phyloP scores from a whole-genome alignment of 495 filamentous ascomycete genomes.

The Pyrenula aspistea region DNA sequence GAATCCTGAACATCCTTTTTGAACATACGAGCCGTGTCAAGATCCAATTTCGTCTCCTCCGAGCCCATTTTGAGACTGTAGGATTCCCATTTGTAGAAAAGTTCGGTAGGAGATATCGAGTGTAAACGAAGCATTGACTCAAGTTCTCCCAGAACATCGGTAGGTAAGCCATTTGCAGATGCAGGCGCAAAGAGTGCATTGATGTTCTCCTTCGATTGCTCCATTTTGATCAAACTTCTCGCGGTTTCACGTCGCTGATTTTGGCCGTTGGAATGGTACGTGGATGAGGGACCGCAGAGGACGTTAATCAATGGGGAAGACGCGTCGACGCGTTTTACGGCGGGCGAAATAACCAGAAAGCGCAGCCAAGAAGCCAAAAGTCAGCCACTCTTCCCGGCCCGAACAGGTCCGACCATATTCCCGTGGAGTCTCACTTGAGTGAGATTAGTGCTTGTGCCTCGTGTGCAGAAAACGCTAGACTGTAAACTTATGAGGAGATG shows the following conservation, averaged over 20 bases:
- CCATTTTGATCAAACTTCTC: background rate
- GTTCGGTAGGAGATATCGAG: conserved; percentile 61
- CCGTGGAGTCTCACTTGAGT: background rate
- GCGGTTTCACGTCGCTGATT: no score
- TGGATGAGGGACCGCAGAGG: no score
- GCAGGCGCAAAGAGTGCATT: conserved; percentile 53
- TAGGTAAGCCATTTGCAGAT: conserved; percentile 42
- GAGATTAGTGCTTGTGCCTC: background rate
- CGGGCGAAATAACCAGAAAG: background rate
- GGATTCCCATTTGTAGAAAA: conserved; percentile 96
- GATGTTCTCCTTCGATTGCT: conserved; percentile 43
- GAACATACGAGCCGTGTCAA: conserved; percentile 59
- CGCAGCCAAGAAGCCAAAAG: no score
- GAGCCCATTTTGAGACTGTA: conserved; percentile 85
- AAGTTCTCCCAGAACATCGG: conserved; percentile 67
- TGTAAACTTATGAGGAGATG: no score
- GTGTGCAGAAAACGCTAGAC: background rate
- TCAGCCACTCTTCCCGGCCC: no score
- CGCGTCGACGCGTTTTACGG: background rate
- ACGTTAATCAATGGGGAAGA: no score
- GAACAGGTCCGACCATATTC: background rate
- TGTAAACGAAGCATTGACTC: conserved; percentile 76
- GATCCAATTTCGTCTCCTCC: conserved; percentile 57
- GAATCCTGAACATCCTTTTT: conserved; percentile 79
- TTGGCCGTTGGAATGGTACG: no score